Conservation (phyloP, 2,329 filamentous ascomycete species). For the Juglanconis oblonga region DNA sequence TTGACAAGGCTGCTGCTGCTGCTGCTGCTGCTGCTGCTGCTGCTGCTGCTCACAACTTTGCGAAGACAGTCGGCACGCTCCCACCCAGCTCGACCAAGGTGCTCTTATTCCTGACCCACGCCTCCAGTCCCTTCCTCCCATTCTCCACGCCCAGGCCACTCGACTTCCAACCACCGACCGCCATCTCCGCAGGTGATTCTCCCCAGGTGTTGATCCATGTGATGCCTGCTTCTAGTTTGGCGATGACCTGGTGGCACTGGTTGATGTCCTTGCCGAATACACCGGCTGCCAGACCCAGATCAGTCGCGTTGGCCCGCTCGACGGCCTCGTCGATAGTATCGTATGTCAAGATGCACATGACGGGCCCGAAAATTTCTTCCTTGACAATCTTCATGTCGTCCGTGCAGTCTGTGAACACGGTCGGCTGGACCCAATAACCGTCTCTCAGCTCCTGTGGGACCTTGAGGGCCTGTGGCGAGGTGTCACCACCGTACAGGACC, state of each 20-base stretch:
- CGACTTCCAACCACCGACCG: slow-evolving; percentile 88
- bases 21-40: too few relatives aligned
- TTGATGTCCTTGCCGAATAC: slow-evolving; percentile 78
- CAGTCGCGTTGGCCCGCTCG: slow-evolving; percentile 70
- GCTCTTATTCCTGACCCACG: slow-evolving; percentile 85
- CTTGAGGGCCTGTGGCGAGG: slow-evolving; percentile 45
- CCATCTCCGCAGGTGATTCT: slow-evolving; percentile 89
- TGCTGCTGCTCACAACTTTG: slow-evolving; percentile 55
- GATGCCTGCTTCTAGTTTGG: slow-evolving; percentile 75
- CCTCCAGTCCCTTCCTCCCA: slow-evolving; percentile 72
- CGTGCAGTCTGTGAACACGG: slow-evolving; percentile 81
- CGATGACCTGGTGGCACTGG: slow-evolving; percentile 67
- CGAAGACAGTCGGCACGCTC: slow-evolving; percentile 68
- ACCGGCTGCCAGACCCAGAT: slow-evolving; percentile 77
- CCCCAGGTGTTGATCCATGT: slow-evolving; percentile 95
- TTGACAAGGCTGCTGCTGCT: background rate
- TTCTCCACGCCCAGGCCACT: slow-evolving; percentile 88
- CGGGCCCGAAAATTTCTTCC: slow-evolving; percentile 88
- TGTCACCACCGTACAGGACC: slow-evolving; percentile 68
- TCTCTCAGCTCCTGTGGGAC: slow-evolving; percentile 48
- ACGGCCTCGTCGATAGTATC: slow-evolving; percentile 67
- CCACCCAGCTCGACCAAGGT: slow-evolving; percentile 81
- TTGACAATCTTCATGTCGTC: slow-evolving; percentile 76
- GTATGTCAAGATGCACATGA: slow-evolving; percentile 79
- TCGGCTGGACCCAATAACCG: slow-evolving; percentile 84